A percentile compares a stretch with the other conserved stretches of the same genome.
phyloP scores from a whole-genome alignment of 345 rosid genomes.

The Salix arbutifolia region DNA sequence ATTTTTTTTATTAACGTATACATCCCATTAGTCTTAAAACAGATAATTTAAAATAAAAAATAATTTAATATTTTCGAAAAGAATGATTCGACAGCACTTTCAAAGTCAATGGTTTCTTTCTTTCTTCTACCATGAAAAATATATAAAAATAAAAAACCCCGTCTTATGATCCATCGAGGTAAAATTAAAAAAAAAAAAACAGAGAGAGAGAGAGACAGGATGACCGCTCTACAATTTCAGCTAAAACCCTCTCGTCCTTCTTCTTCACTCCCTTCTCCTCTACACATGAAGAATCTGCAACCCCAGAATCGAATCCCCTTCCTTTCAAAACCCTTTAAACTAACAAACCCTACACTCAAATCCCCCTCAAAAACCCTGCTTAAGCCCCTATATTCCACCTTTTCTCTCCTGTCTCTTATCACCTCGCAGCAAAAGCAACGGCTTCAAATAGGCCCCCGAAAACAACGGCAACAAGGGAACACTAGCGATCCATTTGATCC shows the following conservation, averaged over 20 bases:
- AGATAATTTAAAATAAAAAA: too few species aligned
- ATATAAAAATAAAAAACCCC: too few species aligned
- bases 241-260: slow-evolving; percentile 17
- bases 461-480: not conserved
- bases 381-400: slow-evolving; percentile 29
- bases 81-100: too few species aligned
- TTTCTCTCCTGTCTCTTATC: not conserved
- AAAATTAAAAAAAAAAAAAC: too few species aligned
- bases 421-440: not conserved
- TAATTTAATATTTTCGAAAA: too few species aligned
- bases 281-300: not conserved
- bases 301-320: not conserved
- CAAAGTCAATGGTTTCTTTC: too few species aligned
- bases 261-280: slow-evolving; percentile 7
- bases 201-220: too few species aligned
- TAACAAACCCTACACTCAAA: not conserved
- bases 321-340: not conserved
- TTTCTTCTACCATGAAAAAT: too few species aligned
- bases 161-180: too few species aligned
- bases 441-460: not conserved
- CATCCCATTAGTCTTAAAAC: too few species aligned
- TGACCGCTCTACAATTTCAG: not conserved
- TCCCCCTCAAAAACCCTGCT: slow-evolving; percentile 15
- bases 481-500: slow-evolving; percentile 28
- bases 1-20: too few species aligned